Base-by-base conservation (phyloP, 306 rosid species). In the Heteromeles arbutifolia region DNA sequence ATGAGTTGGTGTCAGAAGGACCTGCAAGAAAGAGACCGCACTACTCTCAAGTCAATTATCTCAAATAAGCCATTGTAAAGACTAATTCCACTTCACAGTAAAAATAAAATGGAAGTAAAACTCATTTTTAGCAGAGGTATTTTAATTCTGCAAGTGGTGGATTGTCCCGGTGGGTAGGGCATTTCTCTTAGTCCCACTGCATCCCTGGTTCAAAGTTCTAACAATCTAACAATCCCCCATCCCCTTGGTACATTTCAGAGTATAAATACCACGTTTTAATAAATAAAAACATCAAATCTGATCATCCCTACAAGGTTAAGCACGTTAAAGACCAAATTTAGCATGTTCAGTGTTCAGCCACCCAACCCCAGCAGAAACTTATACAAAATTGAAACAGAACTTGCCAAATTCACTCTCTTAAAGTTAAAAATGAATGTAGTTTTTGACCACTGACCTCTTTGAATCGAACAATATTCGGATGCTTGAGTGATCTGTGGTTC, bases 401-500 rank as follows among this genome's bases (percentile, higher is more conserved):
- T 22, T 58, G 8, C 29, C 64, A 21, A 22, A 58, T 58, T 58
- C 64, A 1, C 3, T 11, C 17, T 58, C 64, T 17, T 50, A 2
- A 58, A 58, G 11, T 11, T 1, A 11, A 11, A 28, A 0, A 62
- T 28, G 15, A 25, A 24, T 5, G 28, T 26, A 14, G 2, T 57
- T 6, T 3, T 14, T 22, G 3, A 81, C 24, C 34, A 73, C 84
- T 65, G 17, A 86, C 93, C 97, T 90, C 96, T 84, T 92, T 92
- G 87, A 92, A 92, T 70, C 89, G 86, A 75, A 88, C 78, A 65
- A 90, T 90, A 85, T 92, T 90, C 25, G 96, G 90, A 82, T 92
- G 96, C 89, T 92, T 88, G 83, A 92, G 72, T 56, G 97, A 92
- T 82, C 97, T 87, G 62, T 92, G 97, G 82, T 92, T 92, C 96